Evolutionary conservation across 148 eudicot genomes (phyloP).

Genomic region (Vaccinium corymbosum): DNA sequence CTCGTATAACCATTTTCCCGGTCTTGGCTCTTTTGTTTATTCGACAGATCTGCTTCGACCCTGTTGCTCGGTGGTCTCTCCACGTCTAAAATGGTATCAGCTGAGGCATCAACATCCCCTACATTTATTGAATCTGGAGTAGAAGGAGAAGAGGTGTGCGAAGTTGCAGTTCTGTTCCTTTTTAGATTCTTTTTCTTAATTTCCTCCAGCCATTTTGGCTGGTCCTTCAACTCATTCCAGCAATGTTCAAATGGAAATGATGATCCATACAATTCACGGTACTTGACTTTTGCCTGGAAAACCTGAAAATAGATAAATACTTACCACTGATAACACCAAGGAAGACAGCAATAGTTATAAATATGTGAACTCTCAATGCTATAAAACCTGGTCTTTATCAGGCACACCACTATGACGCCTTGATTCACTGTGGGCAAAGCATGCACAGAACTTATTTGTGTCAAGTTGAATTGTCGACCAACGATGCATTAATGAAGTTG

Average conservation of each 20-base stretch:
- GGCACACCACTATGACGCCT: neutral
- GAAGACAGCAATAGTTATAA: neutral
- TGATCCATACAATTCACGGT: neutral
- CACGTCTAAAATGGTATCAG: neutral
- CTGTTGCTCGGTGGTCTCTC: neutral
- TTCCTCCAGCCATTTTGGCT: neutral
- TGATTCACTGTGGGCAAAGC: neutral
- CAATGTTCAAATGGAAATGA: conserved; percentile 6
- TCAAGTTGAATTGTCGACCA: neutral
- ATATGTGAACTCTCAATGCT: neutral
- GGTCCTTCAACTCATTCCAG: conserved; percentile 4
- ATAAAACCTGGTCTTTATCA: conserved; percentile 3
- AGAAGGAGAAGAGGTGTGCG: neutral
- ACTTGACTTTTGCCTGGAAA: neutral
- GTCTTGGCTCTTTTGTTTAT: neutral
- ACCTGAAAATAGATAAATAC: neutral
- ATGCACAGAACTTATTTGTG: conserved; percentile 5
- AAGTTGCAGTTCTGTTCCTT: neutral
- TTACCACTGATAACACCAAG: neutral
- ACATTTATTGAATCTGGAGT: neutral
- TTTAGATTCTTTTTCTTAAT: neutral
- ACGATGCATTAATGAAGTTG: neutral
- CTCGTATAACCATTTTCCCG: neutral
- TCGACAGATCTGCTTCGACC: neutral
- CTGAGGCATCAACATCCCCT: neutral